Evolutionary conservation across 208 protist genomes (phyloP).

Genomic region (Acanthamoeba lenticulata): DNA sequence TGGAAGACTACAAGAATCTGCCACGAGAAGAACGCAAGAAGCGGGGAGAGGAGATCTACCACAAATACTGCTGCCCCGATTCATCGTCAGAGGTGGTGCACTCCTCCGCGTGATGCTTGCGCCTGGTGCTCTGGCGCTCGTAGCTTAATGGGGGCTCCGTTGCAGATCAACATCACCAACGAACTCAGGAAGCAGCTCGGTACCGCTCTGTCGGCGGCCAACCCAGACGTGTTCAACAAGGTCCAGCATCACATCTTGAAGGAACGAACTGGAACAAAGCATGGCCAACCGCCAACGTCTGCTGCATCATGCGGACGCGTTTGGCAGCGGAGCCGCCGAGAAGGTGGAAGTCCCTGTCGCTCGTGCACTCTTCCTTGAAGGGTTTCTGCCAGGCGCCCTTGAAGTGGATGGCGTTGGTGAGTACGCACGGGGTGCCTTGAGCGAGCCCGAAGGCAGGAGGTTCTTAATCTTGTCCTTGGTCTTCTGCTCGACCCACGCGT

Average conservation of each 20-base stretch:
- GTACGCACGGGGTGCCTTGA: background rate
- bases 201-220: background rate
- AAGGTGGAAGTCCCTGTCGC: background rate
- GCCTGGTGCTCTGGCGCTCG: too few relatives aligned
- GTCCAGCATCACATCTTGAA: background rate
- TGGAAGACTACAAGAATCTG: background rate
- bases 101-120: background rate
- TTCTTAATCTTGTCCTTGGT: constrained; percentile 9
- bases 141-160: too few relatives aligned
- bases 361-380: background rate
- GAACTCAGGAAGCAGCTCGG: background rate
- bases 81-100: background rate
- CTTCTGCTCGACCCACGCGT: background rate
- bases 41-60: background rate
- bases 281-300: too few relatives aligned
- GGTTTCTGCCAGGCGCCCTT: background rate
- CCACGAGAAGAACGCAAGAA: background rate
- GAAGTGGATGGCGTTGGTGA: constrained; percentile 36
- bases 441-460: background rate
- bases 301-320: background rate
- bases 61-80: background rate
- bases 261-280: too few relatives aligned
- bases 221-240: constrained; percentile 8
- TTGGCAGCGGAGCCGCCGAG: background rate
- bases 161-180: constrained; percentile 5